Percentiles rank a stretch among this genome's conserved stretches.
Evolutionary conservation across 2,329 filamentous ascomycete species (phyloP).

Genomic region (Claviceps purpurea): DNA sequence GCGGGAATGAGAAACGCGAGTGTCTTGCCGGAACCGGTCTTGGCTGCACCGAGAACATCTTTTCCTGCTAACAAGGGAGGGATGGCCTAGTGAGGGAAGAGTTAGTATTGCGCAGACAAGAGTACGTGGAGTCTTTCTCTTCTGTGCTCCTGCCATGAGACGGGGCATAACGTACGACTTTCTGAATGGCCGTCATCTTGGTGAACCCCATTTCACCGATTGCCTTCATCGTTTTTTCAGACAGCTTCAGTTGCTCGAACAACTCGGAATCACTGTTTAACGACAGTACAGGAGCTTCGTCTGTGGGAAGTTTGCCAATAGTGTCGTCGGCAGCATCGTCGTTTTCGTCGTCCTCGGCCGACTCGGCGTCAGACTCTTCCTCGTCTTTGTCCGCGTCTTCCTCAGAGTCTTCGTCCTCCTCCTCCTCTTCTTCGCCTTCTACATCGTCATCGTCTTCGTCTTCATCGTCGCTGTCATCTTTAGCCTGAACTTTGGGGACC

Average conservation of each 20-base stretch:
- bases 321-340: slow-evolving; percentile 14
- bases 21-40: slow-evolving; percentile 94
- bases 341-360: slow-evolving; percentile 5
- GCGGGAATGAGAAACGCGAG: slow-evolving; percentile 88
- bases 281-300: slow-evolving; percentile 34
- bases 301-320: slow-evolving; percentile 21
- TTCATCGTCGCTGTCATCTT: slow-evolving; percentile 16
- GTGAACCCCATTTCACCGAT: slow-evolving; percentile 86
- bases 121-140: background rate
- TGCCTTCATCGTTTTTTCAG: slow-evolving; percentile 76
- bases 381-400: slow-evolving; percentile 13
- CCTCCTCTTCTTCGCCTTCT: slow-evolving; percentile 15
- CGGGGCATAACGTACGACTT: slow-evolving; percentile 28
- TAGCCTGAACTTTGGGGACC: slow-evolving; percentile 16
- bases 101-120: background rate
- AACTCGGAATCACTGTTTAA: slow-evolving; percentile 50
- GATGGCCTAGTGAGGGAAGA: slow-evolving; percentile 39
- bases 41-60: slow-evolving; percentile 88
- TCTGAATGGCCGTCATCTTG: slow-evolving; percentile 92
- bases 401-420: slow-evolving; percentile 9
- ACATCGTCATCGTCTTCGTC: slow-evolving; percentile 16
- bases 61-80: slow-evolving; percentile 78
- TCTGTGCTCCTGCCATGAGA: background rate
- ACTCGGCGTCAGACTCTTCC: slow-evolving; percentile 10
- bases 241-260: slow-evolving; percentile 73